Evolutionary conservation across 306 rosid genomes (phyloP).

Genomic region (Hylodesmum podocarpum): DNA sequence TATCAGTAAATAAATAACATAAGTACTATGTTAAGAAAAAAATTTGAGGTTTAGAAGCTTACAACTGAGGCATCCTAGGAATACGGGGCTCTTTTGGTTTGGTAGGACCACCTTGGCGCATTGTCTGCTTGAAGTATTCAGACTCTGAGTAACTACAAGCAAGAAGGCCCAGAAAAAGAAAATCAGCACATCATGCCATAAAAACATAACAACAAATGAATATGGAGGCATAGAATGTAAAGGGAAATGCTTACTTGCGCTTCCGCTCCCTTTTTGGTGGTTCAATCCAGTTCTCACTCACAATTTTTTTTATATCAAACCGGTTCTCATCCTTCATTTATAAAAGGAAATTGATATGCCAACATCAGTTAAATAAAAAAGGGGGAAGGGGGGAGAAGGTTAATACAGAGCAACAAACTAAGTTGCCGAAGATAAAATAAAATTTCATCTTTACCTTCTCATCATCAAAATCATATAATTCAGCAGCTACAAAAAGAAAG

Average conservation of each 20-base stretch:
- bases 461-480: slow-evolving; percentile 94
- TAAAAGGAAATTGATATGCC: not conserved
- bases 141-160: slow-evolving; percentile 86
- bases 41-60: slow-evolving; percentile 37
- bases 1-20: not conserved
- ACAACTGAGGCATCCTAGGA: slow-evolving; percentile 99
- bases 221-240: slow-evolving; percentile 9
- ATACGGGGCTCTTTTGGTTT: slow-evolving; percentile 98
- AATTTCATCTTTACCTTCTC: slow-evolving; percentile 66
- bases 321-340: slow-evolving; percentile 76
- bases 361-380: not conserved
- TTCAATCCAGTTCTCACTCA: slow-evolving; percentile 95
- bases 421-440: not conserved
- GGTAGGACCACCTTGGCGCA: slow-evolving; percentile 98
- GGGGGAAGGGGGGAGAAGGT: not conserved
- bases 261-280: slow-evolving; percentile 98
- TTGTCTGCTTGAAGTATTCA: slow-evolving; percentile 95
- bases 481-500: slow-evolving; percentile 74
- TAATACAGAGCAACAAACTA: slow-evolving; percentile 1
- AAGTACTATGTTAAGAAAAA: slow-evolving; percentile 17
- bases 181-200: not conserved
- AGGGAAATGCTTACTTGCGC: slow-evolving; percentile 68
- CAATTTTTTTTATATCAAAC: slow-evolving; percentile 91
- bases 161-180: slow-evolving; percentile 14
- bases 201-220: slow-evolving; percentile 16